Evolutionary conservation across 805 yeast species (phyloP).

Genomic region (Candida gorgasii): DNA sequence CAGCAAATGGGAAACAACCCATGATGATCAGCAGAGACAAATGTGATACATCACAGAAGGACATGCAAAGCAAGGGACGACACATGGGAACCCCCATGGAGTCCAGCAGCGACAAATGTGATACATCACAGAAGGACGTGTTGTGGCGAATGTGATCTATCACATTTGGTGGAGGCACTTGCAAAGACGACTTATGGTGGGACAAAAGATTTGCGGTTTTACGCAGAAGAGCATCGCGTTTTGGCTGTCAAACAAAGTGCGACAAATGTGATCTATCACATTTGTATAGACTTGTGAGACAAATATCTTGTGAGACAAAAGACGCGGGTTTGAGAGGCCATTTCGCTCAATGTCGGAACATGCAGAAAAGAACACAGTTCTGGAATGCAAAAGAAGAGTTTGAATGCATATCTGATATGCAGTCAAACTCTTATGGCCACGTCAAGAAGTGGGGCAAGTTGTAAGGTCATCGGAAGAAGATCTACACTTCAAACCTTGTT

Average conservation of each 20-base stretch:
- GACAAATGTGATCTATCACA: too few species aligned
- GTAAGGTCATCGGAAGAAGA: constrained; percentile 30
- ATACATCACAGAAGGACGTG: background rate
- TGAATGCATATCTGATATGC: background rate
- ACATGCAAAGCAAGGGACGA: background rate
- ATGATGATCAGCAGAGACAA: background rate
- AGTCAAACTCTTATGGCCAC: constrained; percentile 22
- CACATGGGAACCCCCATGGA: background rate
- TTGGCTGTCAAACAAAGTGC: too few species aligned
- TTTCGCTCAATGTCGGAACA: background rate
- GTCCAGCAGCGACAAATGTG: background rate
- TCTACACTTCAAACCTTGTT: constrained; percentile 29
- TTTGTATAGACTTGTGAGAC: too few species aligned
- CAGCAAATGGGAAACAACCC: background rate
- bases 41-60: background rate
- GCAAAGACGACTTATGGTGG: too few species aligned
- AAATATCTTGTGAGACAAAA: too few species aligned
- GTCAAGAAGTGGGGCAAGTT: constrained; percentile 32
- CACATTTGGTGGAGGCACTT: too few species aligned
- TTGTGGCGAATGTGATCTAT: background rate
- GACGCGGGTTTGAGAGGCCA: background rate
- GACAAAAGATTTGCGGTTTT: too few species aligned
- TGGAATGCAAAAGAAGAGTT: background rate
- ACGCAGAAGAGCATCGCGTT: too few species aligned
- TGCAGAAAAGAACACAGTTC: background rate